These are phyloP conservation scores for Fusarium sp. DNA, from an alignment of 2,329 filamentous ascomycete species.

Conservation along the genomic window DNA sequence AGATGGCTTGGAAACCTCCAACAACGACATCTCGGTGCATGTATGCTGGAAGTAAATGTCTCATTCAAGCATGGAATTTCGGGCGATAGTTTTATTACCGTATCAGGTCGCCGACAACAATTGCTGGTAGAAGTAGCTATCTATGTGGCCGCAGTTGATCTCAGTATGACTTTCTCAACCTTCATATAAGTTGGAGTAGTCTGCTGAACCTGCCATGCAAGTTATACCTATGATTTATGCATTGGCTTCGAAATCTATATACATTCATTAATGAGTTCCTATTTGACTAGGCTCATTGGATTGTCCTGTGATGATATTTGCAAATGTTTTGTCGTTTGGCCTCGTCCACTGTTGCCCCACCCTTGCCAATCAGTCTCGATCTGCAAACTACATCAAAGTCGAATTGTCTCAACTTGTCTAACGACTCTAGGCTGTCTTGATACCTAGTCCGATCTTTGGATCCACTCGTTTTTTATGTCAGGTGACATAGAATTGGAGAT, in stretches of 20 bases:
- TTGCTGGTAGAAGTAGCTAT: not conserved
- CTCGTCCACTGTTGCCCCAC: not conserved
- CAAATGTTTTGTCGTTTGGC: not conserved
- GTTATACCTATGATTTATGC: not conserved
- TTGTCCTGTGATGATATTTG: not conserved
- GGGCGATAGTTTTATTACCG: no score
- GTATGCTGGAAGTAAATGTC: not conserved
- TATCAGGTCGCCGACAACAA: not conserved
- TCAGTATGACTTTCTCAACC: not conserved
- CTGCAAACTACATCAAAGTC: not conserved
- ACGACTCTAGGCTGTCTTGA: not conserved
- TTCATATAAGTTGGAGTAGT: not conserved
- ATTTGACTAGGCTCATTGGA: not conserved
- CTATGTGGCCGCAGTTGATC: not conserved
- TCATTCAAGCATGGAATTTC: not conserved
- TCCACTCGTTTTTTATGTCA: slow-evolving; percentile 20
- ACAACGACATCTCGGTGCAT: not conserved
- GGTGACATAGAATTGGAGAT: slow-evolving; percentile 20
- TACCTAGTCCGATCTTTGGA: not conserved
- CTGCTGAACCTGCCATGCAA: not conserved
- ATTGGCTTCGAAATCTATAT: not conserved
- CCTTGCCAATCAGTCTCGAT: not conserved
- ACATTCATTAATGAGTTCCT: not conserved
- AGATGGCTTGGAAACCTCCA: not conserved
- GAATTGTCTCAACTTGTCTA: not conserved